phyloP scores from a whole-genome alignment of 257 asterid species.

The Nicotiana paniculata region DNA sequence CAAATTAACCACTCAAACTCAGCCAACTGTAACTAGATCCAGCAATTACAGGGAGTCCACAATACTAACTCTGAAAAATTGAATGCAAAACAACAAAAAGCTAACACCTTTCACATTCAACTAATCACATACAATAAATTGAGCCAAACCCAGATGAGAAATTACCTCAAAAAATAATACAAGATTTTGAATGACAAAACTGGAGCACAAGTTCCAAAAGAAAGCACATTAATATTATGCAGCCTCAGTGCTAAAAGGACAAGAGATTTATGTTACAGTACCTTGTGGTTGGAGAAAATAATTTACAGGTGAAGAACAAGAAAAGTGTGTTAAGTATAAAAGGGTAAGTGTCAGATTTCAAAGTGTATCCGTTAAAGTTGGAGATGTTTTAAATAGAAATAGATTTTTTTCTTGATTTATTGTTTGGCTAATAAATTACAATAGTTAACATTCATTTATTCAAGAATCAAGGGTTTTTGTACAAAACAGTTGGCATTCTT shows the following conservation, averaged over 20 bases:
- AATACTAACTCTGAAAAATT: background rate
- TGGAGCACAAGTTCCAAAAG: background rate
- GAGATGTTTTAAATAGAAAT: too few species aligned
- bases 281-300: background rate
- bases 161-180: slow-evolving; percentile 25
- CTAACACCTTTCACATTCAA: background rate
- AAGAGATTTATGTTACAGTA: background rate
- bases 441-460: background rate
- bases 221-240: background rate
- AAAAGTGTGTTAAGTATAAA: background rate
- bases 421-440: background rate
- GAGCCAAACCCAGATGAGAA: slow-evolving; percentile 19
- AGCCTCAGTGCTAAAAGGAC: background rate
- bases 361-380: too few species aligned
- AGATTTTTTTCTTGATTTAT: too few species aligned
- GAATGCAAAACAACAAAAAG: background rate
- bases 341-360: background rate
- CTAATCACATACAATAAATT: background rate
- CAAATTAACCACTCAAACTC: background rate
- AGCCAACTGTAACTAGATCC: background rate
- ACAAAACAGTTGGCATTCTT: background rate
- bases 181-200: background rate
- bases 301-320: background rate
- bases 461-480: background rate
- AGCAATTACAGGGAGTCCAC: background rate